Evolutionary conservation across 345 rosid species (phyloP), one percentile per base, ranked within the genome.

Genomic region (Anacardium occidentale): DNA sequence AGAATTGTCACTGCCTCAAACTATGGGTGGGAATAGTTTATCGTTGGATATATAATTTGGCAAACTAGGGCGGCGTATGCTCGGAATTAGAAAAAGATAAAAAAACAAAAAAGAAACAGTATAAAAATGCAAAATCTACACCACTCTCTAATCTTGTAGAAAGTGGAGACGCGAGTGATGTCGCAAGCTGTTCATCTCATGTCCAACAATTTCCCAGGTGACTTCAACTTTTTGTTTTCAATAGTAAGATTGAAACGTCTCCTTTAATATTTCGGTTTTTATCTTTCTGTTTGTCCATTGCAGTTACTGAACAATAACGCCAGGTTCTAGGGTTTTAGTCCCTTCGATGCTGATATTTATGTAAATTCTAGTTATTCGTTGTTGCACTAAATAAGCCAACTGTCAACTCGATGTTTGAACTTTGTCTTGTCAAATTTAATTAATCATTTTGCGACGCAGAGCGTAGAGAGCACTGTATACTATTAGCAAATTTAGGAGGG

Each of bases 141-240:
- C 24, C 68, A 21, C 51, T 42, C 32, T 9, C 10, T 20, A 21
- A 64, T 44, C 2, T 42, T 40, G 9, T n/a, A 10, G 18, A 9
- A 18, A 52, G 18, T 11, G 22, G 40, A 65, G 66, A 18, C 5
- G 2, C 14, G 26, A 53, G 52, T 55, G 56, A 83, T 83, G 84
- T 70, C 76, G 57, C 80, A 75, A 57, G 57, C 86, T 12, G 63
- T 66, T 51, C 78, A 78, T 78, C 76, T 75, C 58, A 7, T 74
- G 22, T 45, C 82, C 21, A 73, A 73, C 13, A 77, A 53, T 47
- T 20, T 76, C 26, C 73, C 80, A 53, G 86, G 86, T 80, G 17
- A 48, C 60, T 61, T 67, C 48, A 60, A 17, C 15, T 56, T 26
- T 48, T 47, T n/a, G n/a, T 47, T 54, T 10, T 0, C n/a, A 21